phyloP scores from a whole-genome alignment of 192 early-diverging fungal species.

The Coemansia sp. region DNA sequence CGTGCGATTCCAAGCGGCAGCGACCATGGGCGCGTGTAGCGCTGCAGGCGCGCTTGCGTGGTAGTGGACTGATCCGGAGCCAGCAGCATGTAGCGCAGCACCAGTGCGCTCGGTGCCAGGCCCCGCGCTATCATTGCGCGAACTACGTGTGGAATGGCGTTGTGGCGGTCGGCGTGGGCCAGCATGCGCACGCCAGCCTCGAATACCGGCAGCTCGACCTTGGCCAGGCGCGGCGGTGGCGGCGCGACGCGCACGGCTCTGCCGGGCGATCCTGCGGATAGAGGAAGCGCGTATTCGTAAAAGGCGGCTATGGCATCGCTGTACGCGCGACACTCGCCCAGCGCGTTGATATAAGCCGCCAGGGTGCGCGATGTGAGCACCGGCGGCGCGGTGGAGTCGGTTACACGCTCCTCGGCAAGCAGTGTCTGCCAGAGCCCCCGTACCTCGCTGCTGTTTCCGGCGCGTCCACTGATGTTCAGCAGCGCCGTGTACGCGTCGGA shows the following conservation, averaged over 20 bases:
- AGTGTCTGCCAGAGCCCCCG: conserved; percentile 32
- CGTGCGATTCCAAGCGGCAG: conserved; percentile 28
- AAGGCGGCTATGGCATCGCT: conserved; percentile 27
- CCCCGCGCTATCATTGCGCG: conserved; percentile 22
- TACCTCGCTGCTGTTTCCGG: conserved; percentile 11
- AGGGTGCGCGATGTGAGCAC: conserved; percentile 36
- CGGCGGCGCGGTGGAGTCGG: background rate
- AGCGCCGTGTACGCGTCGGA: conserved; percentile 33
- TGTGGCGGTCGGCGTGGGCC: conserved; percentile 30
- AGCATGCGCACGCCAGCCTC: conserved; percentile 31
- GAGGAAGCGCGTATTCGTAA: conserved; percentile 9
- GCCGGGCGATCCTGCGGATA: background rate
- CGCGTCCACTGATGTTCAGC: conserved; percentile 13
- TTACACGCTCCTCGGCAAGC: conserved; percentile 7
- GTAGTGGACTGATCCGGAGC: conserved; percentile 11
- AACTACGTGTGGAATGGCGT: conserved; percentile 19
- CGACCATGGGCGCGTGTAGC: conserved; percentile 25
- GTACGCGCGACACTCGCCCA: conserved; percentile 24
- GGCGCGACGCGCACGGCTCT: background rate
- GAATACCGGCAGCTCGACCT: conserved; percentile 22
- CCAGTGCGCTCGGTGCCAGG: conserved; percentile 24
- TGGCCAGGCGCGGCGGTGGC: conserved; percentile 1
- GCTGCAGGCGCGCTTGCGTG: background rate
- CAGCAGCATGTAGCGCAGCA: conserved; percentile 31
- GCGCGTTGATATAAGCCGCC: conserved; percentile 37